A percentile compares a stretch with the other conserved stretches of the same genome.
Conservation (phyloP, 257 asterid species). For the Orobanche coerulescens region DNA sequence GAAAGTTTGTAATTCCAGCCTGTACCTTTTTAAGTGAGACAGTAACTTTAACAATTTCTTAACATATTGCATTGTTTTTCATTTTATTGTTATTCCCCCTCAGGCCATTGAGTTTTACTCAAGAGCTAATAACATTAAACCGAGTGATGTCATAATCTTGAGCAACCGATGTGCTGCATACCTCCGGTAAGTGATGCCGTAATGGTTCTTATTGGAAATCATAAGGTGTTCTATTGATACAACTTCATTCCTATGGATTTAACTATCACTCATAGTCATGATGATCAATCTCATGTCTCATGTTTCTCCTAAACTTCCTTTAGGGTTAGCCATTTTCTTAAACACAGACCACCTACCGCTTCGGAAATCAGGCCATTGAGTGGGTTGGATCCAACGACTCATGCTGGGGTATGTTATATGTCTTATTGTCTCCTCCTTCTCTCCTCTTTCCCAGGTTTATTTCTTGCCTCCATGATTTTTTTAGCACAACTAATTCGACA, state of each 20-base stretch:
- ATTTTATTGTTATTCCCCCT: constrained; percentile 12
- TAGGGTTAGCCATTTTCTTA: constrained; percentile 73
- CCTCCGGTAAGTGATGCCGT: constrained; percentile 46
- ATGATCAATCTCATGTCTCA: neutral
- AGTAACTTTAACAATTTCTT: too few relatives aligned
- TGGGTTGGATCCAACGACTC: constrained; percentile 89
- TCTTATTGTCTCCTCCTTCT: neutral
- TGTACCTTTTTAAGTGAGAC: neutral
- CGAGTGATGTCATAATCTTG: constrained; percentile 58
- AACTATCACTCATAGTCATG: constrained; percentile 1
- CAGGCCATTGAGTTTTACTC: constrained; percentile 81
- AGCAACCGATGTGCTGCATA: constrained; percentile 82
- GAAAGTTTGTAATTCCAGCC: neutral
- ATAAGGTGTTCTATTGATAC: neutral
- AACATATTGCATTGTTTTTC: neutral
- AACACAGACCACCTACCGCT: constrained; percentile 63
- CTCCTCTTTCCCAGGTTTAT: neutral
- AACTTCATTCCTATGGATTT: constrained; percentile 6
- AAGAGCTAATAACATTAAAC: constrained; percentile 67
- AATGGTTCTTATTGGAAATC: neutral
- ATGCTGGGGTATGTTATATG: constrained; percentile 62
- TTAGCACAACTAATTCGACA: too few relatives aligned
- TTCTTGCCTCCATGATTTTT: constrained; percentile 7
- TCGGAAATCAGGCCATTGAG: constrained; percentile 76
- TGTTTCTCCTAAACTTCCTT: constrained; percentile 14